phyloP scores from a whole-genome alignment of 441 rosid genomes.

The Gossypium davidsonii region DNA sequence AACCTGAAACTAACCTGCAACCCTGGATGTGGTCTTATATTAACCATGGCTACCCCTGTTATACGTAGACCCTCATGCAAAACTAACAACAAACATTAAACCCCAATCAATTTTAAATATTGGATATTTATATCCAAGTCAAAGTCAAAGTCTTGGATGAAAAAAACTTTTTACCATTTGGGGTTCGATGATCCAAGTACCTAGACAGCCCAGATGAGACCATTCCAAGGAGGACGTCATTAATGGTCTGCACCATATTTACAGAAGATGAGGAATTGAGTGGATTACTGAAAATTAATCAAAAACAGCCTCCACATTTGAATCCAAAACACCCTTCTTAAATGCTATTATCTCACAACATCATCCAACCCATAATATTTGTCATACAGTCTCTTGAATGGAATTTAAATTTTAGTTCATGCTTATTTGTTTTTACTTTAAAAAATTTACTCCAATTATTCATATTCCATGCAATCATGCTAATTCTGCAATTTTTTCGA shows the following conservation, averaged over 20 bases:
- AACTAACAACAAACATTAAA: neutral
- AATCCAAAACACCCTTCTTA: neutral
- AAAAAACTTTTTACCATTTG: constrained; percentile 28
- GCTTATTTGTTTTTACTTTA: no score
- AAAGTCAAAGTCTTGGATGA: neutral
- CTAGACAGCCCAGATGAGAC: constrained; percentile 42
- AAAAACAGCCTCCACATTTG: neutral
- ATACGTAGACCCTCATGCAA: neutral
- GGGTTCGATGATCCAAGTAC: constrained; percentile 41
- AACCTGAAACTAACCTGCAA: constrained; percentile 22
- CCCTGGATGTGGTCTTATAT: constrained; percentile 37
- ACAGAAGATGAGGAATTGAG: neutral
- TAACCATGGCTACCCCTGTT: constrained; percentile 48
- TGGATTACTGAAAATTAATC: neutral
- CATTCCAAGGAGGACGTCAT: constrained; percentile 56
- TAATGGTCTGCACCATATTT: constrained; percentile 39
- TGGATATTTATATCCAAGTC: neutral
- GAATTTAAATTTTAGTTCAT: no score
- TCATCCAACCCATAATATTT: no score
- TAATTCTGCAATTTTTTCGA: no score
- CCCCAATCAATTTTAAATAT: neutral
- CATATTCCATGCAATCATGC: no score
- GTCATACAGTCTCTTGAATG: no score
- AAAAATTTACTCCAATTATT: no score
- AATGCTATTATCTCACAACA: neutral